Conservation (phyloP, 2,329 filamentous ascomycete genomes). For the Ophiognomonia clavigignenti-juglandacearum region DNA sequence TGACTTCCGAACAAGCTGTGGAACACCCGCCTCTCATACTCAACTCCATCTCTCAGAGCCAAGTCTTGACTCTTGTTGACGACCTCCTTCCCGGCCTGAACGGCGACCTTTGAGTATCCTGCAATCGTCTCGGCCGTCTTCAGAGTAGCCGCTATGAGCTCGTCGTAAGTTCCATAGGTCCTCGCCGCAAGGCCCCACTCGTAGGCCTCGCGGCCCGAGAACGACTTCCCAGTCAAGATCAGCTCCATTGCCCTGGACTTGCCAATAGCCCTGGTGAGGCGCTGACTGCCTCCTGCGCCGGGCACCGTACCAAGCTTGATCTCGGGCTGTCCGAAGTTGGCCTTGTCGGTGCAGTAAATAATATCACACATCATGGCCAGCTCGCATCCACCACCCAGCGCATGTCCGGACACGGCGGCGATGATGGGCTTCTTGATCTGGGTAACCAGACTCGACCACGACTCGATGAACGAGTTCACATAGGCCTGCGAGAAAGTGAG, state of each 20-base stretch:
- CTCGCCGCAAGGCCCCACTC: constrained; percentile 87
- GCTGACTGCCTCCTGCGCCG: constrained; percentile 85
- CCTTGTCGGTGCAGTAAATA: constrained; percentile 78
- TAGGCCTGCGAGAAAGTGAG: constrained; percentile 87
- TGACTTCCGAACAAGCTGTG: constrained; percentile 88
- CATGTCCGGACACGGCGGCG: constrained; percentile 89
- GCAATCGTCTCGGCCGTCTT: constrained; percentile 88
- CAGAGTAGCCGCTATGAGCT: constrained; percentile 74
- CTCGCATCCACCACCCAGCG: constrained; percentile 92
- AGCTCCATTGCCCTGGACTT: constrained; percentile 89
- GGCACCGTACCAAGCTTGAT: constrained; percentile 93
- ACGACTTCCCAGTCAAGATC: constrained; percentile 79
- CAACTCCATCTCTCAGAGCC: constrained; percentile 80
- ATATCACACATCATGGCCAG: constrained; percentile 97
- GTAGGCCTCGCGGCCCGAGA: constrained; percentile 78
- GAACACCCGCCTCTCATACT: constrained; percentile 91
- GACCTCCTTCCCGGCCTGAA: constrained; percentile 92
- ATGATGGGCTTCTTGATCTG: constrained; percentile 91
- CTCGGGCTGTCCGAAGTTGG: constrained; percentile 95
- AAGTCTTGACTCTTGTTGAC: constrained; percentile 98
- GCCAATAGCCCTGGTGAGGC: constrained; percentile 75
- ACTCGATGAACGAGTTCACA: constrained; percentile 86
- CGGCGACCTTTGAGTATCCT: constrained; percentile 76
- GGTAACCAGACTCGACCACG: constrained; percentile 82
- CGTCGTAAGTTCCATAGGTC: constrained; percentile 74